phyloP scores from a whole-genome alignment of 441 rosid genomes.

The Cnidoscolus chayamansa region DNA sequence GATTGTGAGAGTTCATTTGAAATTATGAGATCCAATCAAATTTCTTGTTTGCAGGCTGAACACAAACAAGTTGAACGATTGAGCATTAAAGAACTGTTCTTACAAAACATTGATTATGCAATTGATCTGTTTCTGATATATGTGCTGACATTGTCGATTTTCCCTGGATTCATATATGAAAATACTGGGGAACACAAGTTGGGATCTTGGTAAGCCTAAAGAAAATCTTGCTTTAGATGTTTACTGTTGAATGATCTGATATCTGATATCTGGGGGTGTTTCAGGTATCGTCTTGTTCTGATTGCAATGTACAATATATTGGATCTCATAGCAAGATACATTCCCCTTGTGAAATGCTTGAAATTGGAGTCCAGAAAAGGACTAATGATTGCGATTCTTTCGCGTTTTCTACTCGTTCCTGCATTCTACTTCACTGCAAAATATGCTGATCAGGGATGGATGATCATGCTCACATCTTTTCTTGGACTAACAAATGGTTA shows the following conservation, averaged over 20 bases:
- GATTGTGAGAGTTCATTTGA: background rate
- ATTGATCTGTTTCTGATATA: slow-evolving; percentile 59
- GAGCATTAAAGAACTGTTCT: slow-evolving; percentile 54
- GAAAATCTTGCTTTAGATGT: background rate
- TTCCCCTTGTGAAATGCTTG: slow-evolving; percentile 49
- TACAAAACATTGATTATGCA: slow-evolving; percentile 63
- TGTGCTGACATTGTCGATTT: slow-evolving; percentile 70
- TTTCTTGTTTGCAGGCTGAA: slow-evolving; percentile 36
- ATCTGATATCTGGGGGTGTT: background rate
- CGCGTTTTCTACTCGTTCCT: slow-evolving; percentile 61
- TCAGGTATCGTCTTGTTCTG: slow-evolving; percentile 67
- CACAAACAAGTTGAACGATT: slow-evolving; percentile 38
- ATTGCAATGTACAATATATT: slow-evolving; percentile 57
- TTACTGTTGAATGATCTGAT: background rate
- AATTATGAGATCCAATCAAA: background rate
- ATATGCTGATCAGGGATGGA: slow-evolving; percentile 86
- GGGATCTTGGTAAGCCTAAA: slow-evolving; percentile 56
- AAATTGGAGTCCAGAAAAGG: slow-evolving; percentile 67
- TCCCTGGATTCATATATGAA: slow-evolving; percentile 85
- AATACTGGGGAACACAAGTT: slow-evolving; percentile 71
- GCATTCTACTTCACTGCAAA: slow-evolving; percentile 86
- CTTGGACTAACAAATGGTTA: slow-evolving; percentile 81
- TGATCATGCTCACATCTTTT: slow-evolving; percentile 67
- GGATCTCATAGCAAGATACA: slow-evolving; percentile 67
- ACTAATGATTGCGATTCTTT: slow-evolving; percentile 39